Evolutionary conservation across 768 basidiomycete species (phyloP), one percentile per base, ranked within the genome.

Genomic region (Wakefieldia striispora): DNA sequence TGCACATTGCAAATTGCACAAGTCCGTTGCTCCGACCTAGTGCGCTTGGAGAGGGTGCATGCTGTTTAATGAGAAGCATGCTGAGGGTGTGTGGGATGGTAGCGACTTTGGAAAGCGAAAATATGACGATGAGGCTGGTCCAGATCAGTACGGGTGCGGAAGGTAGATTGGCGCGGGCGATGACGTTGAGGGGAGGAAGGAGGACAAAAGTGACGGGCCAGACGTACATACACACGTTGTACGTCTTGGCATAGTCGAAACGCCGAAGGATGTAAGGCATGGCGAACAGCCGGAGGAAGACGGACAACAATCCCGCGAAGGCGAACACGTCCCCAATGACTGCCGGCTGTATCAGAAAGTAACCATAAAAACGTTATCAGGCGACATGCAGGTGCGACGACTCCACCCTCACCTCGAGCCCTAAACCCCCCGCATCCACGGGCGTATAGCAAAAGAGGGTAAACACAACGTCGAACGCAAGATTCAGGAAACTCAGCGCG

Each of bases 381-480:
- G 27, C 27, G 11, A 14, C 14, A 14, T n/a, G 8, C 27, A 11
- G 8, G 27, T 9, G 6, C 27, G 10, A 29, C 10, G 27, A 40
- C 56, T 75, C 55, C 55, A 45, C 5, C 17, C 57, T 49, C 19
- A 83, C 84, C 24, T 76, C 70, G 49, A 84, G 79, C 4, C 71
- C 71, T 7, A 86, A 68, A 5, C 84, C 84, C 6, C 84, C 84
- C 0, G 71, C 57, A 31, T 69, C 50, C 14, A 86, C 61, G 14
- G 80, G 71, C 3, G 84, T 79, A 58, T 83, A 87, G 51, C 80
- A 83, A 57, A 81, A 82, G n/a, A 86, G 72, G 6, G 81, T 77
- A 55, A 85, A 84, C 4, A 83, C 75, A 6, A 81, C 80, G 45
- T 84, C 82, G 56, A 82, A 86, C 1, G 76, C 75, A 0, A 78